Conservation (phyloP, 257 asterid species). For the Dorcoceras hygrometricum region DNA sequence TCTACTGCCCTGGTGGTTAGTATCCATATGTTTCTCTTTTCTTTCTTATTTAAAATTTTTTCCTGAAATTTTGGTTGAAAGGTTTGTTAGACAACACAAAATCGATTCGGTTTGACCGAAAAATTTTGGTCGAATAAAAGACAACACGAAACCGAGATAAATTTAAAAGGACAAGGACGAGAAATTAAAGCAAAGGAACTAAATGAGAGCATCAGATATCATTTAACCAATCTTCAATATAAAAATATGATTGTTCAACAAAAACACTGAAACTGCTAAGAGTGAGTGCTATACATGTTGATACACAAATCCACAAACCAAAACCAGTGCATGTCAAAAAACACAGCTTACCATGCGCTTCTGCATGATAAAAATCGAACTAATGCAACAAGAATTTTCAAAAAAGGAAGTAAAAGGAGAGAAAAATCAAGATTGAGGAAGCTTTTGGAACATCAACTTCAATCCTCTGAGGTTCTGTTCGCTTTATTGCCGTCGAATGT, state of each 20-base stretch:
- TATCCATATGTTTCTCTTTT: too few relatives aligned
- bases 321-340: not conserved
- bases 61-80: too few relatives aligned
- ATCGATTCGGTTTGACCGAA: too few relatives aligned
- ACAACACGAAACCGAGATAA: too few relatives aligned
- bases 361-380: constrained; percentile 9
- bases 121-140: too few relatives aligned
- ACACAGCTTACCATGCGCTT: constrained; percentile 4
- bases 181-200: too few relatives aligned
- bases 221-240: too few relatives aligned
- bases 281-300: not conserved
- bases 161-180: too few relatives aligned
- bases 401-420: constrained; percentile 5
- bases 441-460: constrained; percentile 29
- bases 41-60: too few relatives aligned
- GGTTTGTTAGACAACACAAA: too few relatives aligned
- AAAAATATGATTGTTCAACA: not conserved
- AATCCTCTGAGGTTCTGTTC: constrained; percentile 23
- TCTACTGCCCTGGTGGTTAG: too few relatives aligned
- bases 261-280: not conserved
- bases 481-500: constrained; percentile 28
- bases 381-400: constrained; percentile 3
- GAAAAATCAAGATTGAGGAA: constrained; percentile 18
- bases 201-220: too few relatives aligned
- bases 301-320: constrained; percentile 9